Conservation (phyloP, 352 stramenopile genomes). For the Pythium periplocum region DNA sequence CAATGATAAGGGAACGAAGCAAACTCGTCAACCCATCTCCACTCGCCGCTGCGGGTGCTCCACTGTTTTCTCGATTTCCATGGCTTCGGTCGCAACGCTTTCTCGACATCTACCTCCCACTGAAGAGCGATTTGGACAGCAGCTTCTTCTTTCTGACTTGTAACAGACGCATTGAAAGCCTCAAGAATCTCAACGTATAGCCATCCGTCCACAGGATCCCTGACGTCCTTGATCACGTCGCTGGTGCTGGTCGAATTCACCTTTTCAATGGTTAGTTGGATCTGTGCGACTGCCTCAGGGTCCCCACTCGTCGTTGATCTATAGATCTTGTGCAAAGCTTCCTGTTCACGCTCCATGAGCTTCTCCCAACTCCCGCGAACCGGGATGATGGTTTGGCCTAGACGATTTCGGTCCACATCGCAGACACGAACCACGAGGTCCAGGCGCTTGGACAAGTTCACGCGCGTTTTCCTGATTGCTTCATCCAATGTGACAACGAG, state of each 20-base stretch:
- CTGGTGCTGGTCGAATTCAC: neutral
- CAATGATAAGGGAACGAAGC: no score
- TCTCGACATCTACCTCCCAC: no score
- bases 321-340: constrained; percentile 18
- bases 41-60: no score
- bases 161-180: neutral
- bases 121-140: no score
- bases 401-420: neutral
- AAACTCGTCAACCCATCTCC: no score
- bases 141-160: no score
- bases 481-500: no score
- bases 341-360: constrained; percentile 4
- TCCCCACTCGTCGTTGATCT: constrained; percentile 1
- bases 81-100: no score
- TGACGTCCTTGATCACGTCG: neutral
- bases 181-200: constrained; percentile 1
- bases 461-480: no score
- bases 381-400: constrained; percentile 9
- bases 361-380: constrained; percentile 9
- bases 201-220: neutral
- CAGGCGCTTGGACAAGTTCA: no score
- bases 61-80: no score
- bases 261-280: constrained; percentile 14
- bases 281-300: constrained; percentile 8
- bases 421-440: no score